phyloP scores from a whole-genome alignment of 768 basidiomycete genomes.

The Mycena vulgaris region DNA sequence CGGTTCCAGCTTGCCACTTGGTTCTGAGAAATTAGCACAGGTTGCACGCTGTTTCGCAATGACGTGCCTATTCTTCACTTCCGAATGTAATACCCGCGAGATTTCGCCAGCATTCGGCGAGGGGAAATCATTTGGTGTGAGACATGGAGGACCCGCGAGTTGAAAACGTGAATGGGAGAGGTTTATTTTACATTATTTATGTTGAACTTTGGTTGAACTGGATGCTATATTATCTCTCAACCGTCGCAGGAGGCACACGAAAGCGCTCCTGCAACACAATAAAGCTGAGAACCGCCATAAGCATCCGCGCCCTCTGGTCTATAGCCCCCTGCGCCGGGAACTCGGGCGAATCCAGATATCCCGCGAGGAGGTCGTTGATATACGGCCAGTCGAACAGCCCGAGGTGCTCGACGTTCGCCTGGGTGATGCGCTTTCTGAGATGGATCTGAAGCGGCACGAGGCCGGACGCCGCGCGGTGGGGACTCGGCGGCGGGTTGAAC shows the following conservation, averaged over 20 bases:
- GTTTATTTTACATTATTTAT: no score
- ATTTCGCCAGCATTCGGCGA: no score
- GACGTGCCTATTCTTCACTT: no score
- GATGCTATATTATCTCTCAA: no score
- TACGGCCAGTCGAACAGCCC: conserved; percentile 33
- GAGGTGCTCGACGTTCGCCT: conserved; percentile 23
- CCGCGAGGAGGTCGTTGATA: not conserved
- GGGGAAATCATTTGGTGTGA: no score
- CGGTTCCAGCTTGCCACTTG: no score
- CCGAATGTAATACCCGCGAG: no score
- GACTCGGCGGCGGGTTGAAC: conserved; percentile 35
- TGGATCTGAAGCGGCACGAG: conserved; percentile 28
- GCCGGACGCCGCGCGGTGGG: not conserved
- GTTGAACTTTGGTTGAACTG: no score
- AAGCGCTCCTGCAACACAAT: conserved; percentile 35
- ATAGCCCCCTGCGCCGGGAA: conserved; percentile 27
- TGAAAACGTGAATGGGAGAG: no score
- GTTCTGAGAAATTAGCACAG: no score
- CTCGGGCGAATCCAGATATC: conserved; percentile 21
- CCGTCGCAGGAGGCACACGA: not conserved
- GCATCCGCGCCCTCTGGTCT: conserved; percentile 25
- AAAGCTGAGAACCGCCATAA: conserved; percentile 30
- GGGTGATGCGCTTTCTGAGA: conserved; percentile 31
- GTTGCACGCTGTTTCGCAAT: no score
- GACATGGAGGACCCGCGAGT: no score